phyloP scores from a whole-genome alignment of 257 asterid genomes.

The Prunella vulgaris region DNA sequence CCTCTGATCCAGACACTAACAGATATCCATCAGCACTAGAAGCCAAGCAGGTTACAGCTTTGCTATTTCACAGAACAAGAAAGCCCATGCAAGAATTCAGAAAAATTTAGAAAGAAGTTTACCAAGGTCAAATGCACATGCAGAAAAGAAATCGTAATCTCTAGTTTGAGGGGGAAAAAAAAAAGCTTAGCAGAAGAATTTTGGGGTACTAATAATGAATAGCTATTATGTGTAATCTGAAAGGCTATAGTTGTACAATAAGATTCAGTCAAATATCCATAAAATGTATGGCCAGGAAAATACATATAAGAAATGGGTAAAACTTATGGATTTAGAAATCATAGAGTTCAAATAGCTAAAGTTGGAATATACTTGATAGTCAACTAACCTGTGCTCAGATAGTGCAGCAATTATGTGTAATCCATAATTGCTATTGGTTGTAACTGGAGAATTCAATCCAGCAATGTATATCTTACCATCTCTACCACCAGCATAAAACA shows the following conservation, averaged over 20 bases:
- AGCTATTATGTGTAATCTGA: neutral
- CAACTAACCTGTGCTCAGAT: conserved; percentile 70
- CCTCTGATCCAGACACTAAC: conserved; percentile 83
- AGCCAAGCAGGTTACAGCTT: conserved; percentile 84
- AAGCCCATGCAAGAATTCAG: conserved; percentile 16
- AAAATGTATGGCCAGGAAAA: neutral
- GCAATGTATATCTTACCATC: conserved; percentile 89
- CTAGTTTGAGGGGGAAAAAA: too few species aligned
- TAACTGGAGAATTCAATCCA: conserved; percentile 54
- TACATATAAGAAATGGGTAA: neutral
- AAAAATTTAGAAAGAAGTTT: neutral
- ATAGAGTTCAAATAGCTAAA: neutral
- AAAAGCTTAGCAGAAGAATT: neutral
- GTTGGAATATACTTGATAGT: neutral
- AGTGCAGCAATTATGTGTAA: conserved; percentile 58
- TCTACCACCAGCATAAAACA: conserved; percentile 91
- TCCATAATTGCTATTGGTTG: conserved; percentile 51
- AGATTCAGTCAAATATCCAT: neutral
- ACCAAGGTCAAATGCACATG: conserved; percentile 8
- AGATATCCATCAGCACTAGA: conserved; percentile 62
- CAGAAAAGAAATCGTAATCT: conserved; percentile 10
- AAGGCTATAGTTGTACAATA: neutral
- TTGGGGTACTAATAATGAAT: neutral
- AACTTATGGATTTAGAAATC: neutral
- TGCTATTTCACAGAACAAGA: conserved; percentile 49